These are phyloP conservation scores for Russula abietina DNA, from an alignment of 768 basidiomycete genomes.

Conservation along the genomic window DNA sequence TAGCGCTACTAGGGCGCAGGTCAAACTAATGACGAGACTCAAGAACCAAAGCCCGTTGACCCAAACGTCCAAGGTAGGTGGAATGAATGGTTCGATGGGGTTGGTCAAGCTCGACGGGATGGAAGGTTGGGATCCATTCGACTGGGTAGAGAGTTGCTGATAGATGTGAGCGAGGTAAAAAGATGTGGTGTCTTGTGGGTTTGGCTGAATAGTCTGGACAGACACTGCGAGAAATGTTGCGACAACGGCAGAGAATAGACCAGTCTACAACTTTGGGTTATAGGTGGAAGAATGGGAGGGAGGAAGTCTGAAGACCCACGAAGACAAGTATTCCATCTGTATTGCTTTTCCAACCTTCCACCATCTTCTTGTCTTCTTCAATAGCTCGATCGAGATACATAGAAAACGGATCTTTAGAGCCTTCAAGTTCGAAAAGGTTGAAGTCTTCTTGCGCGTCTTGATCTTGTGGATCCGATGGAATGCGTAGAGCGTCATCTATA, in stretches of 20 bases:
- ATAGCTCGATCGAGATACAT: conserved; percentile 15
- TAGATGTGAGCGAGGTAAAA: conserved; percentile 12
- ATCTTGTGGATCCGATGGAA: background rate
- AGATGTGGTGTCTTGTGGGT: background rate
- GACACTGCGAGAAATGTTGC: conserved; percentile 18
- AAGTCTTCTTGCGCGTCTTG: background rate
- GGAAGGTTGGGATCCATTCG: background rate
- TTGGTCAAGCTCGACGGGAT: too few relatives aligned
- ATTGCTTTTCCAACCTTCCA: conserved; percentile 19
- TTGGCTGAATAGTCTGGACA: conserved; percentile 6
- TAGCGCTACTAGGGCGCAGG: too few relatives aligned
- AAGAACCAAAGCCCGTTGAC: too few relatives aligned
- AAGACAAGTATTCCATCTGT: conserved; percentile 19
- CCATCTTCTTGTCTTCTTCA: conserved; percentile 13
- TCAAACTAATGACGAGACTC: too few relatives aligned
- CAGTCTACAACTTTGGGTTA: conserved; percentile 2
- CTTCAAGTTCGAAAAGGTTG: background rate
- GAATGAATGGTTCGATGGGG: too few relatives aligned
- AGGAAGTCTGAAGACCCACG: background rate
- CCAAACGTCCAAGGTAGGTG: too few relatives aligned
- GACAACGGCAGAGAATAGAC: conserved; percentile 20
- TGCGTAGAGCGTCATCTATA: background rate
- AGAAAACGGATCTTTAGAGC: conserved; percentile 8
- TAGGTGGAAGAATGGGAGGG: background rate
- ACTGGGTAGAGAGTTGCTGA: conserved; percentile 1